Percentiles rank a stretch among this genome's conserved stretches.
Conservation (phyloP, 768 basidiomycete species). For the Mycena vitilis region DNA sequence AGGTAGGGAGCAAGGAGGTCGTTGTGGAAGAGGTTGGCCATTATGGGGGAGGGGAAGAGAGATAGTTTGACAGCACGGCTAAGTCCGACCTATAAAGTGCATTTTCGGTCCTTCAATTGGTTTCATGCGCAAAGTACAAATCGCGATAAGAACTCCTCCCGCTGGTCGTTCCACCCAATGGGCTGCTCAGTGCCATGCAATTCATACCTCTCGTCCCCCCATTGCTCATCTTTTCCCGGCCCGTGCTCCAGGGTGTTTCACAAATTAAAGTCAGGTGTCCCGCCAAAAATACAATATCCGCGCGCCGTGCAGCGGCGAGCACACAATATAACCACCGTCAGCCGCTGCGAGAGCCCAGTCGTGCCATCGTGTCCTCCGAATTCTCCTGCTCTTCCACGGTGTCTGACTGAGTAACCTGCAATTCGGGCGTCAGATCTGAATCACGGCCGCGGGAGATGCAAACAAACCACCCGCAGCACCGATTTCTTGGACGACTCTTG, state of each 20-base stretch:
- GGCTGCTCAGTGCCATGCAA: too few relatives aligned
- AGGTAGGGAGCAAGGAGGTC: conserved; percentile 93
- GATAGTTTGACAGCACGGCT: conserved; percentile 30
- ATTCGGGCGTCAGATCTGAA: conserved; percentile 9
- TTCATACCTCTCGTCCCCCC: too few relatives aligned
- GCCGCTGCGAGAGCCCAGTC: conserved; percentile 80
- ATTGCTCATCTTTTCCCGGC: not conserved
- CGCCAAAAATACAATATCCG: conserved; percentile 1
- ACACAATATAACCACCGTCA: conserved; percentile 51
- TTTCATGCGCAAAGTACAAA: not conserved
- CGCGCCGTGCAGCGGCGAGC: conserved; percentile 6
- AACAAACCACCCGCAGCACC: conserved; percentile 66
- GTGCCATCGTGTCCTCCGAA: conserved; percentile 82
- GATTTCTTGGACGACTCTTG: conserved; percentile 88
- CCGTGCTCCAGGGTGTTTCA: not conserved
- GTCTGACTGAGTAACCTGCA: conserved; percentile 87
- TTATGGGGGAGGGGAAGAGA: conserved; percentile 39
- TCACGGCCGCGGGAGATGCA: conserved; percentile 2
- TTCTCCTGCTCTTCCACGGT: conserved; percentile 88
- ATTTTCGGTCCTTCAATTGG: too few relatives aligned
- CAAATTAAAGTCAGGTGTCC: conserved; percentile 16
- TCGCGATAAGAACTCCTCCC: conserved; percentile 1
- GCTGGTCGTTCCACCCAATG: too few relatives aligned
- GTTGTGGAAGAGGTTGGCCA: conserved; percentile 68
- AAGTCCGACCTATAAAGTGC: not conserved